Percentiles rank a stretch among this genome's conserved stretches.
These are phyloP conservation scores for Elsinoe ampelina DNA, from an alignment of 2,329 filamentous ascomycete genomes.

Conservation along the genomic window DNA sequence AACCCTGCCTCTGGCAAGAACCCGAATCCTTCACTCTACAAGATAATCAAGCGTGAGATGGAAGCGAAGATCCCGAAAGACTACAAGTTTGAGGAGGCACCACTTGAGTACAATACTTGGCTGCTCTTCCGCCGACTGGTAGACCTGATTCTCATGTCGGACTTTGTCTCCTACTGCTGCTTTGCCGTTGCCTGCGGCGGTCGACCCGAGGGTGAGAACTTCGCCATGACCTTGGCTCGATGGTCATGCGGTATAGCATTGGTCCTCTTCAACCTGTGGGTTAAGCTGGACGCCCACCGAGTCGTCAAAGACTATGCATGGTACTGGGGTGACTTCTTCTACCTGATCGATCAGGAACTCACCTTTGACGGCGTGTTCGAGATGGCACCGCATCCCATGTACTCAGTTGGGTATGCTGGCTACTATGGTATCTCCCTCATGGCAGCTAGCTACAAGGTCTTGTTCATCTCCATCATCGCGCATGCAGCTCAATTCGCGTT, in stretches of 20 bases:
- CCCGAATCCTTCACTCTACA: slow-evolving; percentile 72
- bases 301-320: slow-evolving; percentile 99
- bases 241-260: slow-evolving; percentile 72
- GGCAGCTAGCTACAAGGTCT: slow-evolving; percentile 93
- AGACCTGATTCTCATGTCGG: slow-evolving; percentile 96
- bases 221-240: slow-evolving; percentile 59
- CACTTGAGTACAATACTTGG: slow-evolving; percentile 99
- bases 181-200: slow-evolving; percentile 85
- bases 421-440: slow-evolving; percentile 98
- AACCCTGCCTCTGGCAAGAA: slow-evolving; percentile 71
- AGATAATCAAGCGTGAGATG: slow-evolving; percentile 75
- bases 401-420: slow-evolving; percentile 93
- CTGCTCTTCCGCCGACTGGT: slow-evolving; percentile 90
- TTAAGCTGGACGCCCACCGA: slow-evolving; percentile 93
- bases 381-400: slow-evolving; percentile 98
- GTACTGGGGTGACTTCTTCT: slow-evolving; percentile 99
- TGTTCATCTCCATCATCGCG: slow-evolving; percentile 92
- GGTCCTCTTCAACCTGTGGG: slow-evolving; percentile 93
- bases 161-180: slow-evolving; percentile 93
- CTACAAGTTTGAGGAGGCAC: slow-evolving; percentile 86
- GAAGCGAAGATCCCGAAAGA: slow-evolving; percentile 91
- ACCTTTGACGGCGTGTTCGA: slow-evolving; percentile 99
- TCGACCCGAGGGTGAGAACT: slow-evolving; percentile 61
- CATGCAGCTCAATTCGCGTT: slow-evolving; percentile 93
- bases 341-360: slow-evolving; percentile 91